Base-by-base conservation (phyloP, 2,329 filamentous ascomycete species). In the Sporothrix schenckii region DNA sequence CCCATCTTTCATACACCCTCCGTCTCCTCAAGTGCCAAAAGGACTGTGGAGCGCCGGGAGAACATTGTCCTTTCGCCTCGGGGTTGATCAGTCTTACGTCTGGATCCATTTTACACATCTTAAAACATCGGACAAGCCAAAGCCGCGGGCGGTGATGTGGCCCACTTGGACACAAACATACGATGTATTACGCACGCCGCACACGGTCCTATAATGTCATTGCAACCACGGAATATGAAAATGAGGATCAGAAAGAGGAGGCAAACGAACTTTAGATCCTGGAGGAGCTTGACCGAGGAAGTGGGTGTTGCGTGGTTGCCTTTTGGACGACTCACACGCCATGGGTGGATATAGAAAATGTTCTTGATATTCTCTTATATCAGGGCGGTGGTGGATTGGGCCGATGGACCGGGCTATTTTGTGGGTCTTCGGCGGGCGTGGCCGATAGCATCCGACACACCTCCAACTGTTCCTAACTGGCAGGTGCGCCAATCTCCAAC, bases 351-450 rank as follows among this genome's bases (percentile, higher is more conserved):
- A 66, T 66, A 66, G 63, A 66, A 24, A 21, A 41, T 66, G 34
- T 34, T 34, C 34, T 34, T 34, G 34, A 53, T 50, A 58, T 21
- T n/a, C 19, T 1, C 21, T 27, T 49, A 34, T 34, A 60, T 44
- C 41, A 52, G 21, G 53, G 24, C 66, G 66, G 66, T 19, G 66
- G 21, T 60, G 66, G 52, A 52, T 68, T 68, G 16, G 66, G 19
- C 66, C 66, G 66, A 68, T 68, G 66, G 24, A 41, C 66, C 66
- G 66, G 44, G 34, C 34, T n/a, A 14, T 47, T 44, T 44, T 47
- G 39, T 19, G 3, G 24, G 44, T 5, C 49, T 19, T 60, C 53
- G 66, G 66, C 34, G n/a, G 54, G 19, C 3, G 39, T 34, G 53
- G 16, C 66, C 66, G 66, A 50, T 4, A n/a, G 39, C 9, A 21